These are phyloP conservation scores for Marsdenia floribunda DNA, from an alignment of 257 asterid genomes.

Conservation along the genomic window DNA sequence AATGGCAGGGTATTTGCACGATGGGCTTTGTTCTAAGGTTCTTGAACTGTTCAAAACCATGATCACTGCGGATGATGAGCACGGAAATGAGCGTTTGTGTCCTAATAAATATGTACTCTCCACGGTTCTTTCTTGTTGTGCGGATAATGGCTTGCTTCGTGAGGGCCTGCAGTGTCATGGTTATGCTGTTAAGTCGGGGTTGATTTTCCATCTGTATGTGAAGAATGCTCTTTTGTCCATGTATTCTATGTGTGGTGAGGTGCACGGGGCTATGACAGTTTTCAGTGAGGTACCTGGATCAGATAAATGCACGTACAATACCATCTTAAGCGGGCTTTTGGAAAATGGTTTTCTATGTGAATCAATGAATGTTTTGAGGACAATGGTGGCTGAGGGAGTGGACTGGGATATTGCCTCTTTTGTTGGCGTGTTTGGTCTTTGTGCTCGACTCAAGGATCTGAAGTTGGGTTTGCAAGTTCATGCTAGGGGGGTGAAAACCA, in stretches of 20 bases:
- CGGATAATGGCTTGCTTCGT: slow-evolving; percentile 42
- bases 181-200: slow-evolving; percentile 61
- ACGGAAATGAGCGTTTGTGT: slow-evolving; percentile 5
- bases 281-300: slow-evolving; percentile 44
- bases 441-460: slow-evolving; percentile 50
- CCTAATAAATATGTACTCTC: slow-evolving; percentile 65
- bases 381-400: slow-evolving; percentile 31
- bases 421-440: slow-evolving; percentile 52
- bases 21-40: slow-evolving; percentile 42
- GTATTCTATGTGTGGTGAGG: slow-evolving; percentile 45
- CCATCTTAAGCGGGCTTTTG: slow-evolving; percentile 50
- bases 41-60: slow-evolving; percentile 42
- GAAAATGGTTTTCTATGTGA: slow-evolving; percentile 36
- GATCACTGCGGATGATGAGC: slow-evolving; percentile 33
- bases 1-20: slow-evolving; percentile 65
- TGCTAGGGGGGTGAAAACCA: slow-evolving; percentile 38
- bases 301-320: slow-evolving; percentile 58
- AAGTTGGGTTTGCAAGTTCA: slow-evolving; percentile 64
- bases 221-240: slow-evolving; percentile 61
- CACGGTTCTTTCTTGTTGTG: slow-evolving; percentile 63
- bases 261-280: slow-evolving; percentile 43
- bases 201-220: slow-evolving; percentile 57
- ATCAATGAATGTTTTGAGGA: slow-evolving; percentile 44
- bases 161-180: slow-evolving; percentile 79
- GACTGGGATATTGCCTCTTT: slow-evolving; percentile 61